Evolutionary conservation across 495 filamentous ascomycete genomes (phyloP), one percentile per base, ranked within the genome.

Genomic region (Aspergillus leporis): DNA sequence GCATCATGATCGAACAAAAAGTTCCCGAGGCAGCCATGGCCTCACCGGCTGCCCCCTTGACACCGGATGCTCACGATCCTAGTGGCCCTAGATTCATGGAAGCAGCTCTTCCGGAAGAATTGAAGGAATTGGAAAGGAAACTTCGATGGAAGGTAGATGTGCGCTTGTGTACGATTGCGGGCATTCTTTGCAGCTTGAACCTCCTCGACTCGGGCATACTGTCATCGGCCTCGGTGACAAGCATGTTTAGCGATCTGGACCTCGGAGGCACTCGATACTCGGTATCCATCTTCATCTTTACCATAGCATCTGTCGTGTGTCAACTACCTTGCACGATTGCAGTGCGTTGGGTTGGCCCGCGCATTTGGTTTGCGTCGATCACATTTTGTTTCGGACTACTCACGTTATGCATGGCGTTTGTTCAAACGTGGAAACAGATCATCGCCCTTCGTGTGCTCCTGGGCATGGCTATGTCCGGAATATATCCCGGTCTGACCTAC

Each of bases 211-310:
- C 81, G 43, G 87, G 86, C n/a, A 86, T 93, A 54, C 83, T 92
- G n/a, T 88, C 86, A 5, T 87, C 83, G 13, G 89, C 89, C 0
- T 87, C 88, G 8, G 87, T 91, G 36, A 91, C 89, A 0, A 87
- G 81, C n/a, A 88, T 91, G 85, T 74, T 86, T 28, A 51, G 68
- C 4, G 88, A 92, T 67, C 76, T 91, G 32, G 80, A 81, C 10
- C 76, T 92, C 31, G 78, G 83, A 32, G 87, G 86, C 12, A 84
- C 84, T 19, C 79, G 85, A 19, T 90, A 88, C 69, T 88, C 84
- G 9, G 82, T 91, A 16, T 79, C 86, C 25, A 92, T 93, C 53
- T 88, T 93, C 70, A 89, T 91, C 66, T 91, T 90, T 74, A 91
- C 89, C 28, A 80, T 91, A 57, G 80, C 87, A 13, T 87, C 84